These are phyloP conservation scores for Chalara sp. DNA, from an alignment of 2,329 filamentous ascomycete genomes.

Conservation along the genomic window DNA sequence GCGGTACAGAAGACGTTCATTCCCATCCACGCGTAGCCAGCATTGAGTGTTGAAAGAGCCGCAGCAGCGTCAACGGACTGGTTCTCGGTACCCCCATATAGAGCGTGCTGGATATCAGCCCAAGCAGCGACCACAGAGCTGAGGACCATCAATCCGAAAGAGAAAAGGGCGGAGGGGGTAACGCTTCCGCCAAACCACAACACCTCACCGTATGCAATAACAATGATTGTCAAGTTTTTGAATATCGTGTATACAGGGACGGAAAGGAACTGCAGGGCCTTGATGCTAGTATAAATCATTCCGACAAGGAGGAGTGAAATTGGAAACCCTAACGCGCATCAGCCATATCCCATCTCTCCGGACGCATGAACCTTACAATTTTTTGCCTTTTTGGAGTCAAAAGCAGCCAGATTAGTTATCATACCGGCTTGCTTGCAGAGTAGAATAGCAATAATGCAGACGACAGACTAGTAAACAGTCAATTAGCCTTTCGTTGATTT, in stretches of 20 bases:
- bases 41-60: slow-evolving; percentile 82
- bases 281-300: slow-evolving; percentile 98
- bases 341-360: not conserved
- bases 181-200: slow-evolving; percentile 96
- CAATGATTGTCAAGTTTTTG: slow-evolving; percentile 98
- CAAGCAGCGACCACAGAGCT: slow-evolving; percentile 93
- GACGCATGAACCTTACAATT: slow-evolving; percentile 60
- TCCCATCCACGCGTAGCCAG: slow-evolving; percentile 96
- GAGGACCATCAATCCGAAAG: slow-evolving; percentile 93
- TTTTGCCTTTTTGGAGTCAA: slow-evolving; percentile 82
- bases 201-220: slow-evolving; percentile 97
- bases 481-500: not conserved
- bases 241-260: slow-evolving; percentile 99
- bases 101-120: slow-evolving; percentile 88
- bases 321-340: slow-evolving; percentile 68
- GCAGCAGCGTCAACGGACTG: slow-evolving; percentile 52
- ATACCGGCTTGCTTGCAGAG: slow-evolving; percentile 73
- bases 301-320: slow-evolving; percentile 92
- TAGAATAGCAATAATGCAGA: slow-evolving; percentile 81
- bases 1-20: slow-evolving; percentile 95
- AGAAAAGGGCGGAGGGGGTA: slow-evolving; percentile 78
- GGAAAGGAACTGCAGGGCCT: slow-evolving; percentile 91
- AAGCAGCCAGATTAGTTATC: slow-evolving; percentile 74
- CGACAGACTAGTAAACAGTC: slow-evolving; percentile 58
- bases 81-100: slow-evolving; percentile 40